A percentile compares a stretch with the other conserved stretches of the same genome.
These are phyloP conservation scores for Aspergillus bertholletiae DNA, from an alignment of 495 filamentous ascomycete species.

Conservation along the genomic window DNA sequence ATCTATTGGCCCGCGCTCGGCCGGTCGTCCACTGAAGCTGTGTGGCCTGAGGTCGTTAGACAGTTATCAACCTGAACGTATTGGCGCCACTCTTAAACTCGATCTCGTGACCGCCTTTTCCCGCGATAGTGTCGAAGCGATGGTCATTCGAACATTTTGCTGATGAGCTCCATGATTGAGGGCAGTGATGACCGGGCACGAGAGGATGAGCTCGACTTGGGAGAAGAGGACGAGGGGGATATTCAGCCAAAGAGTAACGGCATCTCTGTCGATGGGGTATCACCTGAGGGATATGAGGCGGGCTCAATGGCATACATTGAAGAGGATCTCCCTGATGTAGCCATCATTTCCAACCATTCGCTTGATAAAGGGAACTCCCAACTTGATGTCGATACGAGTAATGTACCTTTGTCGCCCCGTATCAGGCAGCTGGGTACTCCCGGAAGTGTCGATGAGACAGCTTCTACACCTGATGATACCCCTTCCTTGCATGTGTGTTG, in stretches of 20 bases:
- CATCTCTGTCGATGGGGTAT: constrained; percentile 13
- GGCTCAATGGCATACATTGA: constrained; percentile 19
- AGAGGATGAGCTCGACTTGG: constrained; percentile 49
- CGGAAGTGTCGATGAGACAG: constrained; percentile 44
- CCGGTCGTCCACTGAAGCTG: neutral
- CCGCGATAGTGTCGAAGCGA: constrained; percentile 26
- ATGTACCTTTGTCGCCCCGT: constrained; percentile 18
- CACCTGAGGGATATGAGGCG: constrained; percentile 5
- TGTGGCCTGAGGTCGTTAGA: constrained; percentile 1
- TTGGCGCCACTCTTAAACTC: neutral
- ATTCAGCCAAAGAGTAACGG: constrained; percentile 21
- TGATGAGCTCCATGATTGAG: constrained; percentile 52
- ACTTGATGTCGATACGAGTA: constrained; percentile 7
- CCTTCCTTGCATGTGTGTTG: constrained; percentile 77
- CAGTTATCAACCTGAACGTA: neutral
- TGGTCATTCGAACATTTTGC: constrained; percentile 41
- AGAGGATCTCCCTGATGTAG: constrained; percentile 28
- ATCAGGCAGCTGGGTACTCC: constrained; percentile 16
- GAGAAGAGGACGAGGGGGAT: constrained; percentile 29
- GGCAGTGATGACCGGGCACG: constrained; percentile 41
- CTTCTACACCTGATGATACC: constrained; percentile 82
- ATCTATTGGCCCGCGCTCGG: neutral
- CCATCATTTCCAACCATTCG: constrained; percentile 20
- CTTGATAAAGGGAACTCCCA: constrained; percentile 5
- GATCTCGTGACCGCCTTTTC: neutral